phyloP scores from a whole-genome alignment of 2,329 filamentous ascomycete genomes.

The Anthostomella pinea region DNA sequence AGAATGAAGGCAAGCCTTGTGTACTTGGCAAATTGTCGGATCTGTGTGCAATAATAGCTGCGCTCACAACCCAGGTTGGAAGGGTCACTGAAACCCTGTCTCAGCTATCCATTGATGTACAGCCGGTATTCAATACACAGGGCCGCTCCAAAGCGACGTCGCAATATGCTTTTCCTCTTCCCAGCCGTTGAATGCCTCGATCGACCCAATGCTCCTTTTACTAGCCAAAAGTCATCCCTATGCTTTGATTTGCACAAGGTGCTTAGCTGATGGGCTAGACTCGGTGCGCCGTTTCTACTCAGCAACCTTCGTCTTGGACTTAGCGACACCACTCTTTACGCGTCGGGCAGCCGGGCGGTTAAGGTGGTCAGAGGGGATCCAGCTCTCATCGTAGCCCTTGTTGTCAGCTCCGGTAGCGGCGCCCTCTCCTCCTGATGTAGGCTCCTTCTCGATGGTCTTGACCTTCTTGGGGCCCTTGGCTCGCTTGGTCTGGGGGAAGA shows the following conservation, averaged over 20 bases:
- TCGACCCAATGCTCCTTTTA: constrained; percentile 3
- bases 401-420: constrained; percentile 66
- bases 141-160: no score
- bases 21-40: no score
- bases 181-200: constrained; percentile 3
- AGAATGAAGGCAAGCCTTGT: no score
- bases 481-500: constrained; percentile 92
- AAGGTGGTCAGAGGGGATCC: constrained; percentile 88
- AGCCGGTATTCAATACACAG: no score
- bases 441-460: constrained; percentile 50
- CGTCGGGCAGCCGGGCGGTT: constrained; percentile 75
- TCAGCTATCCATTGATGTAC: no score
- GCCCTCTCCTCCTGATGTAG: constrained; percentile 68
- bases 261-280: constrained; percentile 1
- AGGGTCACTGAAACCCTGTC: no score
- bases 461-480: constrained; percentile 53
- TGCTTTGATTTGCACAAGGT: constrained; percentile 1
- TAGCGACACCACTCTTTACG: constrained; percentile 56
- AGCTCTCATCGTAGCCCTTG: constrained; percentile 84
- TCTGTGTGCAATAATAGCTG: no score
- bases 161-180: constrained; percentile 6
- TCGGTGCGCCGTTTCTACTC: constrained; percentile 26
- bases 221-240: constrained; percentile 3
- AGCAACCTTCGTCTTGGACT: constrained; percentile 37
- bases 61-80: no score